Evolutionary conservation across 306 rosid species (phyloP), one percentile per base, ranked within the genome.

Genomic region (Prunus armeniaca): DNA sequence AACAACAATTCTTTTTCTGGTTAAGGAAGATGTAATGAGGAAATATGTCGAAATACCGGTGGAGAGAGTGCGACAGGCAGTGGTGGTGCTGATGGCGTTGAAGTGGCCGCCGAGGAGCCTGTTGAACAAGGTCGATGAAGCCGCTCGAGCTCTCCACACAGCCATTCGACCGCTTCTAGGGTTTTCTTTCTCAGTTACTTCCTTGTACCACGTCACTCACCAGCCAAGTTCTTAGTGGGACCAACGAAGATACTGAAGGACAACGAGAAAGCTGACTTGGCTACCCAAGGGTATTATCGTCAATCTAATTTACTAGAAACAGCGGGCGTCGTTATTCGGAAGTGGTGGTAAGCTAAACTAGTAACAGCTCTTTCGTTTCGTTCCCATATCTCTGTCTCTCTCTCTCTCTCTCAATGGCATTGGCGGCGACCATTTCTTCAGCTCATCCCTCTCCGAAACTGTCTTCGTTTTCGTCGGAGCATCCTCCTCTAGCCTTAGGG

Each of bases 101-200:
- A 65, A 24, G 70, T 13, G 54, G 46, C 57, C 25, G 30, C 57
- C 25, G 72, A 38, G 32, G 34, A 76, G 60, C 34, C 60, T 17
- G 45, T 10, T 70, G 22, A 78, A 10, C 12, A 78, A 11, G 41
- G 64, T 51, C 69, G 69, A 27, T 2, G 81, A 69, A 61, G 68
- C 81, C 2, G 65, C 71, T 19, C 76, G 70, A 70, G 65, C 81
- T 49, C 71, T 71, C 76, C 71, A 41, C 32, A 62, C 14, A 11
- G 81, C 76, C 76, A 78, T 78, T 55, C 64, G 61, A 69, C 76
- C 19, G 13, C 51, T 17, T 19, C 0, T 34, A 9, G 25, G 17
- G 61, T 55, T 54, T 32, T 18, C 47, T 24, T 32, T 45, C 17
- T 3, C 24, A 32, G 34, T 13, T 15, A 17, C 75, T 69, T 55